Evolutionary conservation across 202 grass and related monocot species (phyloP).

Genomic region (Bolboschoenoplectus hybrid): DNA sequence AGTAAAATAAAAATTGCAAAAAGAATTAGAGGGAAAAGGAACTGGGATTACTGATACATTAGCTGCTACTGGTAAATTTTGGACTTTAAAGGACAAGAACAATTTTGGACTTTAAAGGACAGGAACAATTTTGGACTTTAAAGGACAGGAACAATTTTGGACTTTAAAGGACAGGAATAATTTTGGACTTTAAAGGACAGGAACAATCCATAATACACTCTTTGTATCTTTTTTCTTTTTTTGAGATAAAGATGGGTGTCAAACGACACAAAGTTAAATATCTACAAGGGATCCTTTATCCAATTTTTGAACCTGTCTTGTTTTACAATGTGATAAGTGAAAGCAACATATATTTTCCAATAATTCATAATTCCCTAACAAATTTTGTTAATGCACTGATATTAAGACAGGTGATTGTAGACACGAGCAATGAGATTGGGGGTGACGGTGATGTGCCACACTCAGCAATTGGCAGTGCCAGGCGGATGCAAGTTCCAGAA

Average conservation of each 20-base stretch:
- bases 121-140: too few species aligned
- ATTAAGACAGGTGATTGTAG: conserved; percentile 97
- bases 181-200: too few species aligned
- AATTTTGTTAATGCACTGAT: conserved; percentile 46
- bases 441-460: conserved; percentile 90
- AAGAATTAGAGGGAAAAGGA: background rate
- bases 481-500: conserved; percentile 98
- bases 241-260: too few species aligned
- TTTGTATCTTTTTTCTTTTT: too few species aligned
- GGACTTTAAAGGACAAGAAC: background rate
- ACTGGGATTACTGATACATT: background rate
- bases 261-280: too few species aligned
- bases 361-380: conserved; percentile 27
- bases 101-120: too few species aligned
- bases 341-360: too few species aligned
- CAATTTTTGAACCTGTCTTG: too few species aligned
- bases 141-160: too few species aligned
- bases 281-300: too few species aligned
- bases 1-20: background rate
- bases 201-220: too few species aligned
- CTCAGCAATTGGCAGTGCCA: conserved; percentile 70
- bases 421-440: conserved; percentile 98
- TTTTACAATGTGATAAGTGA: conserved; percentile 29
- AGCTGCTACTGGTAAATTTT: background rate
- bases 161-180: too few species aligned